Evolutionary conservation across 257 asterid genomes (phyloP), one percentile per base, ranked within the genome.

Genomic region (Scutellaria barbata): DNA sequence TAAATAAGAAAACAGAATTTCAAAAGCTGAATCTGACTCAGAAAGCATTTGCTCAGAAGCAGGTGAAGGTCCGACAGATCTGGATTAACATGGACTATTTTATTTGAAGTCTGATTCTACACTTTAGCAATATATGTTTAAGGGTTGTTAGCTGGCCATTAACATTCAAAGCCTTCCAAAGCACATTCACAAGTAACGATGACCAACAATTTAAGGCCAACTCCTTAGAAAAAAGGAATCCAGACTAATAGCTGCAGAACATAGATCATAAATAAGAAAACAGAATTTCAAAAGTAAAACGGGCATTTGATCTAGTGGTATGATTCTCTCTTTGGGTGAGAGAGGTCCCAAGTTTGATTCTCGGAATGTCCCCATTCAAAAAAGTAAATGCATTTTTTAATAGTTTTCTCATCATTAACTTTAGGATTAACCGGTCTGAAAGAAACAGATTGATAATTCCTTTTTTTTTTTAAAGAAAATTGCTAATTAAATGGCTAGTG

Each of bases 231-330:
- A 30, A 30, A 30, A 30, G 35, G 35, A 30, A 30, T 30, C 35
- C 35, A 30, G 35, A 30, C 35, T 30, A 30, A 30, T 20, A 18
- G 13, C 51, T 18, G 39, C 18, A 18, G 18, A 63, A 11, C 10
- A 59, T 6, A 40, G 7, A 53, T 53, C 13, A 18, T 53, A 17
- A 53, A 17, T 18, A 18, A 18, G 35, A 12, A 51, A 51, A 51
- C 6, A 13, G 11, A 33, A 30, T 11, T 7, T 30, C 9, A 10
- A 57, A 3, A 57, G 45, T 33, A 57, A 11, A 30, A 13, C 8
- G 95, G 92, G 94, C 90, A 87, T 87, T 85, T 86, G 96, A 95
- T 86, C 95, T 91, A 87, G 92, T 91, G 91, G 90, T 87, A 85
- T 88, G 90, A 89, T 89, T 89, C 92, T 86, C 88, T 83, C 92